Percentiles rank a stretch among this genome's conserved stretches.
Evolutionary conservation across 371 early-diverging fungal genomes (phyloP).

Genomic region (Rozella allomycis): DNA sequence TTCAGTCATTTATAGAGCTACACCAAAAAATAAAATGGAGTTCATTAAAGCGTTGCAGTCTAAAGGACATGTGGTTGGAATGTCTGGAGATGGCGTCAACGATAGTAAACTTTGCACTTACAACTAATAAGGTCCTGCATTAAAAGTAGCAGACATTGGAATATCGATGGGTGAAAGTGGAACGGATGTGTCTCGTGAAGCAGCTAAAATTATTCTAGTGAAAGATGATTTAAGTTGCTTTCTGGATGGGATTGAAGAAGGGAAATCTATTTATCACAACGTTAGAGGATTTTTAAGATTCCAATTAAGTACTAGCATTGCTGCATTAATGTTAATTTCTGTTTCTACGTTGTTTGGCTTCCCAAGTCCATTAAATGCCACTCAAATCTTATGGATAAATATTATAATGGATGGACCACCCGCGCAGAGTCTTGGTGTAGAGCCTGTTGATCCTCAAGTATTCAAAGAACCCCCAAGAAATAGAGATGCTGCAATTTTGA

Average conservation of each 20-base stretch:
- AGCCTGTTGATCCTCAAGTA: constrained; percentile 55
- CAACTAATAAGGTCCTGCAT: constrained; percentile 7
- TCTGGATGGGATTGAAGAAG: constrained; percentile 12
- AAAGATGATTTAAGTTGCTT: constrained; percentile 15
- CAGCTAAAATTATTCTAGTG: constrained; percentile 9
- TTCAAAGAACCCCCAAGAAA: constrained; percentile 61
- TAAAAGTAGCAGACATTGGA: constrained; percentile 9
- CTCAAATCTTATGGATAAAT: constrained; percentile 95
- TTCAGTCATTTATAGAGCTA: constrained; percentile 4
- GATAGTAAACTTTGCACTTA: not conserved
- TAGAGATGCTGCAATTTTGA: constrained; percentile 48
- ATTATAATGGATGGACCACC: constrained; percentile 83
- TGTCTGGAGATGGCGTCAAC: constrained; percentile 8
- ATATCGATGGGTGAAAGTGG: constrained; percentile 8
- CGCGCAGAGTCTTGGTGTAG: constrained; percentile 72
- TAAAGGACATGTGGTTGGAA: constrained; percentile 4
- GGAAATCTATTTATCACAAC: constrained; percentile 16
- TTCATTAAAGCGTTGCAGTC: constrained; percentile 2
- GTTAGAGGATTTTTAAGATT: constrained; percentile 15
- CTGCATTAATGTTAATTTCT: constrained; percentile 65
- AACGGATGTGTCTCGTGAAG: constrained; percentile 6
- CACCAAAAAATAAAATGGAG: constrained; percentile 3
- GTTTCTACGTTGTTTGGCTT: constrained; percentile 61
- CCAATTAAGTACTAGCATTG: constrained; percentile 60
- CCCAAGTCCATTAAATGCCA: constrained; percentile 79